Evolutionary conservation across 2,329 filamentous ascomycete species (phyloP).

Genomic region (Rhynchosporium agropyri): DNA sequence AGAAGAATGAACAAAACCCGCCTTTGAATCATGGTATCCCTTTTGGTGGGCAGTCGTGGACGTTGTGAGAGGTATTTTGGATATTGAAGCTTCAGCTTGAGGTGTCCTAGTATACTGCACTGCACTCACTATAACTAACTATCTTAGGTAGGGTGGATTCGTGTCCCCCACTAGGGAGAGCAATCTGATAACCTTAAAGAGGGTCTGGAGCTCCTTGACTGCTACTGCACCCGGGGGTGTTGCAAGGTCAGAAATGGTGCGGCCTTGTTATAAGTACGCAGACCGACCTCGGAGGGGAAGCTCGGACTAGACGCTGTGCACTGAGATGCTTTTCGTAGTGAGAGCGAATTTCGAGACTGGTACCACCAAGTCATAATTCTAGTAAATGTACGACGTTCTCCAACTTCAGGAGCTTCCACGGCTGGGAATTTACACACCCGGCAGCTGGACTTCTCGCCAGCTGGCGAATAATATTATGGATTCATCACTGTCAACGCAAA

Average conservation of each 20-base stretch:
- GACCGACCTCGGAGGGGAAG: no score
- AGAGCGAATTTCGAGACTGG: no score
- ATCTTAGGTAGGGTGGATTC: not conserved
- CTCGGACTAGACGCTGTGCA: no score
- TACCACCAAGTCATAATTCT: no score
- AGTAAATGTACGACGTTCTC: no score
- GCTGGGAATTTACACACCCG: not conserved
- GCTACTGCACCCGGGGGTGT: not conserved
- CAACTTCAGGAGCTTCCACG: no score
- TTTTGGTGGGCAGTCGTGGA: not conserved
- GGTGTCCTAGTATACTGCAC: not conserved
- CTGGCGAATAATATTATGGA: no score
- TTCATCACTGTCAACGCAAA: no score
- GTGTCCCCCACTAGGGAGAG: not conserved
- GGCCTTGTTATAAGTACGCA: no score
- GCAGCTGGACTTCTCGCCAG: not conserved
- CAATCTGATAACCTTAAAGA: slow-evolving; percentile 4
- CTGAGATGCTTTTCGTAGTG: no score
- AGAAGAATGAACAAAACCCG: not conserved
- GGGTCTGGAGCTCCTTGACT: slow-evolving; percentile 4
- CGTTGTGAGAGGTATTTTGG: not conserved
- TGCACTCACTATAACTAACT: no score
- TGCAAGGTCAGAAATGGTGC: no score
- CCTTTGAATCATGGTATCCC: not conserved
- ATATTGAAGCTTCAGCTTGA: not conserved